Percentiles rank a stretch among this genome's conserved stretches.
These are phyloP conservation scores for Trichoderma brevicompactum DNA, from an alignment of 2,329 filamentous ascomycete species.

Conservation along the genomic window DNA sequence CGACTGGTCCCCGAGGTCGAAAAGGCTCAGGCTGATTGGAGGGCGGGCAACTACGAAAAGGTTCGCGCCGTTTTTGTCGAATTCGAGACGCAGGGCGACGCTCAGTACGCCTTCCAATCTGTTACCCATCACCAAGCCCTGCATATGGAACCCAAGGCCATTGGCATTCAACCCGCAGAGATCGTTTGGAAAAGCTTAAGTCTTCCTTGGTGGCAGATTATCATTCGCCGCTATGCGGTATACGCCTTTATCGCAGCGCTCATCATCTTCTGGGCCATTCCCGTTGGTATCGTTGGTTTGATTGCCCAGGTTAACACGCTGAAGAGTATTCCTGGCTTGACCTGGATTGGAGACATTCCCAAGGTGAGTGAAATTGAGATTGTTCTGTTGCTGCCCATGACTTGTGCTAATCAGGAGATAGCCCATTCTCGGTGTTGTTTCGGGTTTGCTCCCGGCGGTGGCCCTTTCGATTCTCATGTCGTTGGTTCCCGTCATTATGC, in stretches of 20 bases:
- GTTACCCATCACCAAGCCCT: conserved; percentile 79
- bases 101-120: conserved; percentile 83
- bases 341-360: conserved; percentile 76
- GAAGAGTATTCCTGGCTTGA: conserved; percentile 67
- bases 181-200: conserved; percentile 83
- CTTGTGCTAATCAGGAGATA: conserved; percentile 17
- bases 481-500: conserved; percentile 72
- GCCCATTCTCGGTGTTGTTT: conserved; percentile 74
- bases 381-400: background rate
- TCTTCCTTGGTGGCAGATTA: conserved; percentile 72
- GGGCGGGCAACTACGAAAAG: conserved; percentile 64
- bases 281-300: conserved; percentile 77
- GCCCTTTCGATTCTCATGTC: conserved; percentile 82
- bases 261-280: conserved; percentile 84
- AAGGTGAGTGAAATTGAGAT: conserved; percentile 32
- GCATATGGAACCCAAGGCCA: conserved; percentile 83
- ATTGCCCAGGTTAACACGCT: conserved; percentile 83
- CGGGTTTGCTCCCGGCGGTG: conserved; percentile 80
- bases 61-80: conserved; percentile 88
- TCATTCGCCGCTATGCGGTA: conserved; percentile 68
- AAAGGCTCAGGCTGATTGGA: conserved; percentile 65
- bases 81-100: conserved; percentile 79
- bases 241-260: conserved; percentile 69
- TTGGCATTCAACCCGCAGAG: conserved; percentile 78
- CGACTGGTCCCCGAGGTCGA: conserved; percentile 68